These are phyloP conservation scores for Mentha longifolia DNA, from an alignment of 257 asterid species.

Conservation along the genomic window DNA sequence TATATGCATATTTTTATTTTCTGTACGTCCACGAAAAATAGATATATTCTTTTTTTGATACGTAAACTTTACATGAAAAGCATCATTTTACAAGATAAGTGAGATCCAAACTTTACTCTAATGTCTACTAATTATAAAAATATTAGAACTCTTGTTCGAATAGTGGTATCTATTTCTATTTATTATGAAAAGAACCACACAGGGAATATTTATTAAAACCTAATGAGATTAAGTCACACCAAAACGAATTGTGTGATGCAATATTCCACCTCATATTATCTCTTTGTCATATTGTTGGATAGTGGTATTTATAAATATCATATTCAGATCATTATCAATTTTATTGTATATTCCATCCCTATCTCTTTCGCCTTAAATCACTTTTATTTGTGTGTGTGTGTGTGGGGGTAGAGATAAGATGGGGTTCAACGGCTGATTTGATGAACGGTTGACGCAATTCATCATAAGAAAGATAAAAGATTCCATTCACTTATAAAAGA, in stretches of 20 bases:
- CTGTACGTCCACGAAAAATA: no score
- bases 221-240: conserved; percentile 30
- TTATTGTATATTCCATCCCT: not conserved
- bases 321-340: conserved; percentile 21
- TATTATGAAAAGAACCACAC: no score
- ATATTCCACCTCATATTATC: conserved; percentile 35
- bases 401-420: not conserved
- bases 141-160: no score
- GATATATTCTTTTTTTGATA: no score
- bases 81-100: no score
- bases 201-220: not conserved
- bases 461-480: not conserved
- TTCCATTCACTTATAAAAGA: conserved; percentile 17
- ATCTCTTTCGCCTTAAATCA: not conserved
- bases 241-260: conserved; percentile 32
- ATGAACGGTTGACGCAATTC: conserved; percentile 32
- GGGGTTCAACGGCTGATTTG: conserved; percentile 23
- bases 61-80: no score
- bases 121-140: no score
- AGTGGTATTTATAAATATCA: conserved; percentile 24
- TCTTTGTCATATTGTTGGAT: conserved; percentile 30
- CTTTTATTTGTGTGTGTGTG: not conserved
- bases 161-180: no score
- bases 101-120: no score
- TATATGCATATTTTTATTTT: no score